A percentile compares a stretch with the other conserved stretches of the same genome.
Evolutionary conservation across 306 rosid species (phyloP).

Genomic region (Dicorynia guianensis): DNA sequence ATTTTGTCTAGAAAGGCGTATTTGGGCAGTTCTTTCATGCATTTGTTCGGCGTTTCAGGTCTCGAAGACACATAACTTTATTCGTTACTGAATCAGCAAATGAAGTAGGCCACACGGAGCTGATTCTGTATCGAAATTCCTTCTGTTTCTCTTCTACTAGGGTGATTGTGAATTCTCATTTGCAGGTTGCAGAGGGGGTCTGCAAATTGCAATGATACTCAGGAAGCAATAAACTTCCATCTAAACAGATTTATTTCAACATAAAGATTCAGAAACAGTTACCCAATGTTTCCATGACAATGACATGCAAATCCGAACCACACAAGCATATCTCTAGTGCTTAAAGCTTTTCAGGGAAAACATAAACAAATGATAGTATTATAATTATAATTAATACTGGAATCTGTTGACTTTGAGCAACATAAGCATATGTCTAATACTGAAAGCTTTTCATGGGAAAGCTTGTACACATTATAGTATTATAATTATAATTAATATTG

Average conservation of each 20-base stretch:
- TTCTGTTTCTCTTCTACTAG: not conserved
- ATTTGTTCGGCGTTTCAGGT: constrained; percentile 20
- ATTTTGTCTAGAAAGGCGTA: constrained; percentile 31
- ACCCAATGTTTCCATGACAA: too few relatives aligned
- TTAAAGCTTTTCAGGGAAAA: too few relatives aligned
- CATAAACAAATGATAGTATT: not conserved
- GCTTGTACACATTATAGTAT: not conserved
- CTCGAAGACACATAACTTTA: constrained; percentile 28
- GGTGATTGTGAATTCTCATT: not conserved
- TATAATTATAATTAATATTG: not conserved
- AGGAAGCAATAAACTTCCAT: too few relatives aligned
- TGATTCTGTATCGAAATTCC: not conserved
- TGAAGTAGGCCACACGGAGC: constrained; percentile 34
- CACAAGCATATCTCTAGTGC: too few relatives aligned
- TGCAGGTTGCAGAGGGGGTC: not conserved
- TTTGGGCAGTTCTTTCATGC: constrained; percentile 7
- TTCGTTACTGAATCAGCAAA: constrained; percentile 2
- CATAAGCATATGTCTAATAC: too few relatives aligned
- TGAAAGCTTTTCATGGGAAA: too few relatives aligned
- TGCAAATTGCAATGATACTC: not conserved
- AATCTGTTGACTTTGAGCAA: too few relatives aligned
- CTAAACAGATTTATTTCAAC: too few relatives aligned
- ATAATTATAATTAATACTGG: not conserved
- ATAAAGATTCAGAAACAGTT: too few relatives aligned
- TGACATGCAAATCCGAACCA: too few relatives aligned